Evolutionary conservation across 2,329 filamentous ascomycete species (phyloP).

Genomic region (Metarhizium humberi): DNA sequence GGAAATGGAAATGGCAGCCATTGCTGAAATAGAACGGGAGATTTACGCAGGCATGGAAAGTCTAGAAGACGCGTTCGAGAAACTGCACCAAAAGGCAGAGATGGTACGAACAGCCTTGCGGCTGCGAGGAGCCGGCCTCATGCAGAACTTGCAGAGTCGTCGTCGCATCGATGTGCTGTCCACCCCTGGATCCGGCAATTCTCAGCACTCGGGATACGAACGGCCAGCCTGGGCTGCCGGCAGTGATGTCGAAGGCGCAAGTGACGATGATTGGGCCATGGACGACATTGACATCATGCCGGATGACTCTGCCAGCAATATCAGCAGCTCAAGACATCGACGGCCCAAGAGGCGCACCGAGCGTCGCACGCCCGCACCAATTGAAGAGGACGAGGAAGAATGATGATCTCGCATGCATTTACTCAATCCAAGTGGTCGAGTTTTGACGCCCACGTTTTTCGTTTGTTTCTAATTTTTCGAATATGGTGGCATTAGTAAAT

Average conservation of each 20-base stretch:
- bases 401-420: slow-evolving; percentile 5
- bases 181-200: slow-evolving; percentile 36
- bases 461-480: background rate
- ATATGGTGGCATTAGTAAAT: background rate
- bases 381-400: slow-evolving; percentile 66
- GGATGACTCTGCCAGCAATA: slow-evolving; percentile 74
- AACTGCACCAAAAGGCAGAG: slow-evolving; percentile 79
- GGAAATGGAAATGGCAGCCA: slow-evolving; percentile 81
- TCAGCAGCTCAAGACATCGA: slow-evolving; percentile 59
- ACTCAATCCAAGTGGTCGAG: background rate
- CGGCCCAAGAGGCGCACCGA: slow-evolving; percentile 60
- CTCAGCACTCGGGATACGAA: slow-evolving; percentile 34
- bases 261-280: slow-evolving; percentile 49
- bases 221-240: slow-evolving; percentile 27
- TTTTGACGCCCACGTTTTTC: background rate
- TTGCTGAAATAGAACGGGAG: slow-evolving; percentile 86
- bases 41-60: slow-evolving; percentile 93
- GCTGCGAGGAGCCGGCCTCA: slow-evolving; percentile 71
- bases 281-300: slow-evolving; percentile 58
- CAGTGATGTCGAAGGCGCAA: slow-evolving; percentile 38
- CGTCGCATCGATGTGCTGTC: slow-evolving; percentile 47
- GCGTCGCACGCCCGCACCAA: slow-evolving; percentile 61
- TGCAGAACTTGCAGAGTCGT: slow-evolving; percentile 52
- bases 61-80: slow-evolving; percentile 88
- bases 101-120: slow-evolving; percentile 68